Evolutionary conservation across 345 rosid genomes (phyloP).

Genomic region (Erucastrum elatum): DNA sequence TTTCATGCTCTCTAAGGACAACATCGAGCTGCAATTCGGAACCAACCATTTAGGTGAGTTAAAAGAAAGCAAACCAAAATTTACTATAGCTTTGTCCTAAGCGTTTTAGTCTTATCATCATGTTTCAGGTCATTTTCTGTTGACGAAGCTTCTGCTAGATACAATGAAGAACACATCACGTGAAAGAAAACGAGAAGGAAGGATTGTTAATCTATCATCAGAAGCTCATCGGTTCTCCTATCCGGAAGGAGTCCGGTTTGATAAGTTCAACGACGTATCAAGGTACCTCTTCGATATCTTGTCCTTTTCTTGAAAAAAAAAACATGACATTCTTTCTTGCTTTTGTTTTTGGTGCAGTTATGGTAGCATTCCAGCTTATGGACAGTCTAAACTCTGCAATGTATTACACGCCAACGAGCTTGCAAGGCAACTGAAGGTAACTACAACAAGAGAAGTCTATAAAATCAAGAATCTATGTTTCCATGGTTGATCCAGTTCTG

Average conservation of each 20-base stretch:
- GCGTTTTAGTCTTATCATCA: background rate
- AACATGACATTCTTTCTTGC: background rate
- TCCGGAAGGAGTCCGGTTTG: slow-evolving; percentile 50
- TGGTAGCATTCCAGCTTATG: slow-evolving; percentile 48
- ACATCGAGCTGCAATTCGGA: background rate
- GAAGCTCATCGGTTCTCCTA: slow-evolving; percentile 45
- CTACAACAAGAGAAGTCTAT: background rate
- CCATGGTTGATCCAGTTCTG: background rate
- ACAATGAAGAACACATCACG: slow-evolving; percentile 56
- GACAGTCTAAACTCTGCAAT: slow-evolving; percentile 55
- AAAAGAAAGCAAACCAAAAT: background rate
- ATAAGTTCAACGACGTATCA: slow-evolving; percentile 49
- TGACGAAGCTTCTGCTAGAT: slow-evolving; percentile 56
- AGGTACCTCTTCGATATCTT: slow-evolving; percentile 32
- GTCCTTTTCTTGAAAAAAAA: too few species aligned
- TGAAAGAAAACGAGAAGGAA: slow-evolving; percentile 54
- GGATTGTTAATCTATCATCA: slow-evolving; percentile 62
- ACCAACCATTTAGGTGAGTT: background rate
- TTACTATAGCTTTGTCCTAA: background rate
- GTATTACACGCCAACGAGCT: slow-evolving; percentile 48
- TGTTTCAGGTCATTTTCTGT: slow-evolving; percentile 62
- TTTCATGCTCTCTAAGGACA: background rate
- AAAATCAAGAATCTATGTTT: background rate
- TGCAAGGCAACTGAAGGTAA: slow-evolving; percentile 48
- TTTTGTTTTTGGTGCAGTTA: slow-evolving; percentile 45